Conservation (phyloP, 2,329 filamentous ascomycete genomes). For the Neobulgaria alba region DNA sequence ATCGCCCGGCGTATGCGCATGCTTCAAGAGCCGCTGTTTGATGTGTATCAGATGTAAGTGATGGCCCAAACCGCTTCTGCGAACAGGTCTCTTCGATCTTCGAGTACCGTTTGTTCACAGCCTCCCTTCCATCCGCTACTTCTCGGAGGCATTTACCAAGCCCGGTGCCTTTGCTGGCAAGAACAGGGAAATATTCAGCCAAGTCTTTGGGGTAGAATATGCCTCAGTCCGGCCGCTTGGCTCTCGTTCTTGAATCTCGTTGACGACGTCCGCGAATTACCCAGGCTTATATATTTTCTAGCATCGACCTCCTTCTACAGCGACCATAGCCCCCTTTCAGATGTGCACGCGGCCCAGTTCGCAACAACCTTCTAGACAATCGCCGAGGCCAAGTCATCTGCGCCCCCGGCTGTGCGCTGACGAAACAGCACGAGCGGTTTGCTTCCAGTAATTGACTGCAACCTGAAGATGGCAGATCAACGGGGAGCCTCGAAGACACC, state of each 20-base stretch:
- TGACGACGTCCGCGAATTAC: constrained; percentile 2
- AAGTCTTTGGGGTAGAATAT: too few species aligned
- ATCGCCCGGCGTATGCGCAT: constrained; percentile 3
- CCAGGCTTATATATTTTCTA: constrained; percentile 20
- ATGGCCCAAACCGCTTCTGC: too few species aligned
- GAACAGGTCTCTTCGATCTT: too few species aligned
- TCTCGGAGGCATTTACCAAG: too few species aligned
- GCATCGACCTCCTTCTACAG: constrained; percentile 5
- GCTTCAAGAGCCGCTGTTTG: constrained; percentile 8
- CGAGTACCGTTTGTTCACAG: too few species aligned
- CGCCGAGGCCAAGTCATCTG: constrained; percentile 21
- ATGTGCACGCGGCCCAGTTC: constrained; percentile 17
- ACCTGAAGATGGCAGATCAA: constrained; percentile 19
- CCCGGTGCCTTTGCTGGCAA: too few species aligned
- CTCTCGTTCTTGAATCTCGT: too few species aligned
- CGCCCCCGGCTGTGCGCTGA: constrained; percentile 23
- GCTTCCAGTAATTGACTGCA: constrained; percentile 6
- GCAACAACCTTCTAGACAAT: constrained; percentile 10
- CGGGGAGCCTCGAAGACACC: constrained; percentile 18
- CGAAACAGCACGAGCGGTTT: background rate
- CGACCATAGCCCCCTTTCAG: constrained; percentile 17
- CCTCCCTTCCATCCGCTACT: too few species aligned
- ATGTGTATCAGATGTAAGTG: background rate
- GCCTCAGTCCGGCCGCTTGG: too few species aligned
- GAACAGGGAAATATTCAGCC: constrained; percentile 12